A percentile compares a stretch with the other conserved stretches of the same genome.
Evolutionary conservation across 2,329 filamentous ascomycete species (phyloP).

Genomic region (Fusarium devonianum): DNA sequence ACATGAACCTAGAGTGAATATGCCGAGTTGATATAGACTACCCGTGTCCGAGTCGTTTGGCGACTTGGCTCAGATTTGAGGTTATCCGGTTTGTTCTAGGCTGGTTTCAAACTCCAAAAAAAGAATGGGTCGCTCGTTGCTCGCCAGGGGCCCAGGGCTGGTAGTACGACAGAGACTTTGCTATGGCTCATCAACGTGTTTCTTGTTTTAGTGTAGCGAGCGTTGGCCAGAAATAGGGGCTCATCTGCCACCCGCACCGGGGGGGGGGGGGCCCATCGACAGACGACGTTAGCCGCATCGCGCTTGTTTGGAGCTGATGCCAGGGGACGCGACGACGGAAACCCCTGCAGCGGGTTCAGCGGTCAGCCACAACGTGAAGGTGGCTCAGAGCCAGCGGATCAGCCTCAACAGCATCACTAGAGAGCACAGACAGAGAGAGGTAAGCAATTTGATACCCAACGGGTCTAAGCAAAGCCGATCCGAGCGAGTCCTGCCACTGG

Average conservation of each 20-base stretch:
- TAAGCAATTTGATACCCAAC: not conserved
- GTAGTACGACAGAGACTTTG: not conserved
- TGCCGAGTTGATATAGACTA: constrained; percentile 30
- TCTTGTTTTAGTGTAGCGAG: constrained; percentile 21
- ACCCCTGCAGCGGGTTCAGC: constrained; percentile 20
- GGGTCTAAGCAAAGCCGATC: too few species aligned
- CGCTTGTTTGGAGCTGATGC: constrained; percentile 28
- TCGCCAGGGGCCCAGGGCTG: too few species aligned
- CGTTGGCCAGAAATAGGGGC: too few species aligned
- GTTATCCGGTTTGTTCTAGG: constrained; percentile 2
- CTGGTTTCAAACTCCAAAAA: not conserved
- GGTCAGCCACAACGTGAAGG: constrained; percentile 3
- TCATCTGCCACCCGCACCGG: not conserved
- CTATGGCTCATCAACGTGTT: constrained; percentile 20
- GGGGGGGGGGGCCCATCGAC: constrained; percentile 5
- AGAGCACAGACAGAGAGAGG: not conserved
- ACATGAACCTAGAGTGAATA: constrained; percentile 1
- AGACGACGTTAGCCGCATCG: constrained; percentile 17
- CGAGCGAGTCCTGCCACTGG: too few species aligned
- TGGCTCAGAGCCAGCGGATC: not conserved
- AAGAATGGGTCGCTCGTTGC: constrained; percentile 2
- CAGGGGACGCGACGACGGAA: constrained; percentile 4
- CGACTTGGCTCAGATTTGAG: not conserved
- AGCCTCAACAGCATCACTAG: not conserved
- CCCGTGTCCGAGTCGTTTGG: constrained; percentile 18